A percentile compares a stretch with the other conserved stretches of the same genome.
Evolutionary conservation across 768 basidiomycete species (phyloP).

Genomic region (Amanita inopinata): DNA sequence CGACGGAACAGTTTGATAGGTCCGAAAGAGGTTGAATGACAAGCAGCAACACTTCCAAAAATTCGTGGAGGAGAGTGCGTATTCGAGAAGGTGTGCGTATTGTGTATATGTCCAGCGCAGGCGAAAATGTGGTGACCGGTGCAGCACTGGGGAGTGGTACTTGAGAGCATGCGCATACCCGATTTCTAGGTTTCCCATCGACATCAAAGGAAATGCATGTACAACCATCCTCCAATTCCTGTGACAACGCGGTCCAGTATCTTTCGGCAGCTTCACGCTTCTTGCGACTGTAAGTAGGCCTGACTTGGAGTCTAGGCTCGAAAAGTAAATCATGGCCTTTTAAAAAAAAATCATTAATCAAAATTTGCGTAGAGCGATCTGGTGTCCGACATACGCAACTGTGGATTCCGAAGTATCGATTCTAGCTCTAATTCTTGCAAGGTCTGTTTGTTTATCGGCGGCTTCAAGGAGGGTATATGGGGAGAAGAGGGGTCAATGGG

Average conservation of each 20-base stretch:
- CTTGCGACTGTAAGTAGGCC: conserved; percentile 63
- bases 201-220: conserved; percentile 73
- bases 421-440: conserved; percentile 80
- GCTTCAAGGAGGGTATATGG: conserved; percentile 58
- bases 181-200: conserved; percentile 42
- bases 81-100: conserved; percentile 67
- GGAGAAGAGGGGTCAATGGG: conserved; percentile 33
- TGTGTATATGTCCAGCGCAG: conserved; percentile 40
- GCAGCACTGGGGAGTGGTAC: conserved; percentile 29
- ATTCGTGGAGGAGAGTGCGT: conserved; percentile 57
- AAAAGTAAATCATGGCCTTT: conserved; percentile 86
- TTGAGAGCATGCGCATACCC: conserved; percentile 46
- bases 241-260: conserved; percentile 78
- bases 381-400: conserved; percentile 60
- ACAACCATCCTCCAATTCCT: conserved; percentile 74
- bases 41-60: conserved; percentile 71
- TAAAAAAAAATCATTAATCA: conserved; percentile 13
- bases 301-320: conserved; percentile 76
- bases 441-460: conserved; percentile 76
- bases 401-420: conserved; percentile 80
- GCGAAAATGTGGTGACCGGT: conserved; percentile 34
- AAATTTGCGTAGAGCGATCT: conserved; percentile 8
- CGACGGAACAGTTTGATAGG: conserved; percentile 49
- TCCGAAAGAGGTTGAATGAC: conserved; percentile 76
- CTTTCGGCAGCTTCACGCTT: conserved; percentile 65